Base-by-base conservation (phyloP, 1,284 basidiomycete species). In the Boletus semigastroideus region DNA sequence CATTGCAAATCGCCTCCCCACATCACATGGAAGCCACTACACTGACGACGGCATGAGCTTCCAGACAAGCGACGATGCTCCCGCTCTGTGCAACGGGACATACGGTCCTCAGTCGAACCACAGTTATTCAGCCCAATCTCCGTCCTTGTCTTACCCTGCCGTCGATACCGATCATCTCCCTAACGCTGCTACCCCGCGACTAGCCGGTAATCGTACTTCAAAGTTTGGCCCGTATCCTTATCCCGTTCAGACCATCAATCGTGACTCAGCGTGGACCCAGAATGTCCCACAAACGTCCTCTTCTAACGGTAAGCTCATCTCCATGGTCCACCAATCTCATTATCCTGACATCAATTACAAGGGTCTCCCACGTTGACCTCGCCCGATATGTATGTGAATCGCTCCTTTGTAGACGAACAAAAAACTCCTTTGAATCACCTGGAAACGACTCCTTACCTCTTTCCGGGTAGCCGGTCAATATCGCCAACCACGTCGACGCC, bases 401-500 rank as follows among this genome's bases (percentile, higher is more conserved):
- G 83, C 51, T 82, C 80, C 60, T 69, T 77, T 31, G 69, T 72
- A 27, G 82, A 85, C 40, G 86, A 88, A 50, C 82, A 83, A 54
- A 87, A 89, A 66, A 69, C 78, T 36, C 59, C 78, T 34, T 61
- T 86, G 47, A 76, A 76, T 55, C 75, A 72, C 49, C 70, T 84
- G 51, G 81, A 87, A 56, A 72, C 75, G 36, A 75, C 82, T 8
- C 77, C 83, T 12, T 88, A 87, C 64, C 75, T 83, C 46, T 87
- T 86, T 64, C 74, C 84, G 19, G 74, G 74, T 52, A 87, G 83
- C 65, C 83, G 87, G 48, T 87, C 87, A 17, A 76, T 87, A 58
- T 88, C 86, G n/a, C 85, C 86, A 33, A 76, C 78, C 17, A 74
- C 78, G 19, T 84, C 85, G 6, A 84, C 83, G n/a, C 79, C 82